phyloP scores from a whole-genome alignment of 495 filamentous ascomycete species.

The Tuber aestivum region DNA sequence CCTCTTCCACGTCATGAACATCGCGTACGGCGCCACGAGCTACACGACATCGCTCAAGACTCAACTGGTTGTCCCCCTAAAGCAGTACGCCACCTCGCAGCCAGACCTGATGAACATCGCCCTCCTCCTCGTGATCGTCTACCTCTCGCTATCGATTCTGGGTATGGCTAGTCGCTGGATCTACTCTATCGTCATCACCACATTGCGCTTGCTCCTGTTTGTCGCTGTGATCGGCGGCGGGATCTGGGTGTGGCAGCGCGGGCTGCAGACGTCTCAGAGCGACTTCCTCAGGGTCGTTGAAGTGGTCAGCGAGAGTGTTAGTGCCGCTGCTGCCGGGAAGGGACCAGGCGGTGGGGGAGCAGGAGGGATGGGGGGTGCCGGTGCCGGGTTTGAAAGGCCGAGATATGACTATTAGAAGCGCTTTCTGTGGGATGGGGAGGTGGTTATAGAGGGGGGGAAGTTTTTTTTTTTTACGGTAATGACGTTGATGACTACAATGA shows the following conservation, averaged over 20 bases:
- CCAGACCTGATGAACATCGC: slow-evolving; percentile 37
- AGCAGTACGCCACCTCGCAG: slow-evolving; percentile 29
- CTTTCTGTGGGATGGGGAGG: neutral
- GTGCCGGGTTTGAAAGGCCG: neutral
- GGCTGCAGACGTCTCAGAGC: slow-evolving; percentile 18
- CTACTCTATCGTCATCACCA: slow-evolving; percentile 26
- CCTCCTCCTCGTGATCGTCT: slow-evolving; percentile 35
- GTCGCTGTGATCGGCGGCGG: slow-evolving; percentile 19
- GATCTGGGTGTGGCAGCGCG: slow-evolving; percentile 31
- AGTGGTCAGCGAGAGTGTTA: slow-evolving; percentile 18
- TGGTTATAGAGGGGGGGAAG: neutral
- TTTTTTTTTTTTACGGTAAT: neutral
- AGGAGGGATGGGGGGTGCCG: neutral
- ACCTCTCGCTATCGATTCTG: slow-evolving; percentile 37
- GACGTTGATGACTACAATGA: neutral
- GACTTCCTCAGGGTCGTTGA: slow-evolving; percentile 26
- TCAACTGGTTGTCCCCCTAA: slow-evolving; percentile 20
- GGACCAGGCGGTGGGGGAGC: slow-evolving; percentile 1
- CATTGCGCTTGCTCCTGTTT: slow-evolving; percentile 24
- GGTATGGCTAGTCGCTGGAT: slow-evolving; percentile 38
- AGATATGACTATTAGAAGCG: neutral
- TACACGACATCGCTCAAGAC: slow-evolving; percentile 21
- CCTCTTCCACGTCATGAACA: slow-evolving; percentile 16
- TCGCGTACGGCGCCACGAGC: slow-evolving; percentile 22
- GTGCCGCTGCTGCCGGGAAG: slow-evolving; percentile 5